Percentiles rank a stretch among this genome's conserved stretches.
These are phyloP conservation scores for Candida jianshihensis DNA, from an alignment of 805 yeast species.

Conservation along the genomic window DNA sequence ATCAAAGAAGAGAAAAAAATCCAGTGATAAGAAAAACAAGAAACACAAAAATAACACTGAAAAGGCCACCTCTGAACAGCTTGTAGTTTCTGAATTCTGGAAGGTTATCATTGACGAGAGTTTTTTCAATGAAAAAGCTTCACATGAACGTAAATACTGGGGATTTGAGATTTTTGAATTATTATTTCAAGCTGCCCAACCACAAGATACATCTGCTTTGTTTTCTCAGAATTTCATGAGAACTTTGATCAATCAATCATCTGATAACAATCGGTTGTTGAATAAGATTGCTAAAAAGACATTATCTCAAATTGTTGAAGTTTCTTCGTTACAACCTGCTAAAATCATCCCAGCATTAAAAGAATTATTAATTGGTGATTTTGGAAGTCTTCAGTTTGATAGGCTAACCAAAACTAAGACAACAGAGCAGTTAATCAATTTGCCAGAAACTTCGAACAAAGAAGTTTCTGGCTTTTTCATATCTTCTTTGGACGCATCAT, in stretches of 20 bases:
- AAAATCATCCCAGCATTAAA: slow-evolving; percentile 27
- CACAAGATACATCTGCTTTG: slow-evolving; percentile 22
- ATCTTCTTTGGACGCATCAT: slow-evolving; percentile 10
- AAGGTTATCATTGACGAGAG: slow-evolving; percentile 71
- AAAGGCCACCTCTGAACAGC: slow-evolving; percentile 10
- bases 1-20: slow-evolving; percentile 36
- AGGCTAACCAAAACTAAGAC: slow-evolving; percentile 68
- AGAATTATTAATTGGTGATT: slow-evolving; percentile 33
- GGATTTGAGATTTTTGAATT: slow-evolving; percentile 70
- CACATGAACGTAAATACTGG: slow-evolving; percentile 80
- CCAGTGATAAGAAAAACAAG: slow-evolving; percentile 22
- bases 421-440: slow-evolving; percentile 26
- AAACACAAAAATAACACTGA: slow-evolving; percentile 16
- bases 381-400: slow-evolving; percentile 69
- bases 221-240: slow-evolving; percentile 65
- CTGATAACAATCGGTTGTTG: slow-evolving; percentile 57
- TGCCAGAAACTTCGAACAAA: slow-evolving; percentile 7
- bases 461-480: slow-evolving; percentile 14
- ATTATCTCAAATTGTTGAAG: slow-evolving; percentile 36
- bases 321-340: slow-evolving; percentile 29
- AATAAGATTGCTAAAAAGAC: slow-evolving; percentile 58
- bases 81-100: slow-evolving; percentile 67
- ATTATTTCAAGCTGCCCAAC: slow-evolving; percentile 29
- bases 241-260: slow-evolving; percentile 67
- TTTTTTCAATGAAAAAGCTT: slow-evolving; percentile 67